Conservation (phyloP, 495 filamentous ascomycete genomes). For the Niebla homalea region DNA sequence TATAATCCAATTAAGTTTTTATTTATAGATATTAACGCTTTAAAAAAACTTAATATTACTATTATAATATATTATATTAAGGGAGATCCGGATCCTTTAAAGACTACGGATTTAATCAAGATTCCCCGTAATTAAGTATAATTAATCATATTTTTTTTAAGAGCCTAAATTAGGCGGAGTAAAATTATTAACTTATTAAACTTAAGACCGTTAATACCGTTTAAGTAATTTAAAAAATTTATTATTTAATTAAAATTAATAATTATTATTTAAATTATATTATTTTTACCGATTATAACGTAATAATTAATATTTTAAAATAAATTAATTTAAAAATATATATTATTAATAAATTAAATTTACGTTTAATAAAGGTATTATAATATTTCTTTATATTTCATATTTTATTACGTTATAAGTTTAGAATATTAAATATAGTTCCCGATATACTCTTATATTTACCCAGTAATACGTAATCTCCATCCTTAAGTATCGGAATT, state of each 20-base stretch:
- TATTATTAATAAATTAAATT: background rate
- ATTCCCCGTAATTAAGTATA: too few relatives aligned
- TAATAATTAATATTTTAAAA: constrained; percentile 3
- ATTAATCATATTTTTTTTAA: background rate
- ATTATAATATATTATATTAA: background rate
- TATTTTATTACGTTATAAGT: background rate
- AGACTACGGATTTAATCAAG: background rate
- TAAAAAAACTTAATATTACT: background rate
- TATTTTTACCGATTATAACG: background rate
- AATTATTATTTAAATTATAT: too few relatives aligned
- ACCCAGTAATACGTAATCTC: too few relatives aligned
- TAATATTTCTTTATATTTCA: background rate
- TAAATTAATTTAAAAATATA: constrained; percentile 6
- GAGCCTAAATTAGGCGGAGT: too few relatives aligned
- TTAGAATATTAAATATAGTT: background rate
- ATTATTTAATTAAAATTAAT: background rate
- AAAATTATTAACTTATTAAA: too few relatives aligned
- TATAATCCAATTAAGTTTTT: background rate
- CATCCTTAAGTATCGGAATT: too few relatives aligned
- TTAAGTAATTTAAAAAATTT: background rate
- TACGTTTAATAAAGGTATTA: constrained; percentile 1
- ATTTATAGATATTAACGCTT: background rate
- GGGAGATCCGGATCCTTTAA: background rate
- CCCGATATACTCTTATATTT: too few relatives aligned
- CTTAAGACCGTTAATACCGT: too few relatives aligned